These are phyloP conservation scores for Calonectria pseudoturangicola DNA, from an alignment of 2,329 filamentous ascomycete genomes.

Conservation along the genomic window DNA sequence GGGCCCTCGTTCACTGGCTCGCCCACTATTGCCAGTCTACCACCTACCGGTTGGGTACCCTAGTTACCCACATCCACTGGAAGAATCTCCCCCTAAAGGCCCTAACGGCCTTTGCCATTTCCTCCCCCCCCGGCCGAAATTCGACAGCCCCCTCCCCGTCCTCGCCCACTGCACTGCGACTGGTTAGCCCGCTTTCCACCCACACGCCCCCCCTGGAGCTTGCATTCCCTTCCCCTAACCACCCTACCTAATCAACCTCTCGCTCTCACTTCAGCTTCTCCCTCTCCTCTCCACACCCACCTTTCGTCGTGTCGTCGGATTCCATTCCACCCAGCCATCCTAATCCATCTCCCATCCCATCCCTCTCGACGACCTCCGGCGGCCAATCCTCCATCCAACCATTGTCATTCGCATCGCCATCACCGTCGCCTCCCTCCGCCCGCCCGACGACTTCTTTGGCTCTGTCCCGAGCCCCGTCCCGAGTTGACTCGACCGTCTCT, in stretches of 20 bases:
- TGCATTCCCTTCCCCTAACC: constrained; percentile 56
- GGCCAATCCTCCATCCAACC: constrained; percentile 50
- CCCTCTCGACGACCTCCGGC: constrained; percentile 48
- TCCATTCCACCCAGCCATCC: constrained; percentile 51
- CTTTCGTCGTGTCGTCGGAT: constrained; percentile 53
- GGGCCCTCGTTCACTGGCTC: constrained; percentile 33
- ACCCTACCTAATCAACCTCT: constrained; percentile 51
- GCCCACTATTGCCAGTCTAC: constrained; percentile 29
- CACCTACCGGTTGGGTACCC: constrained; percentile 24
- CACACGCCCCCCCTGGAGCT: constrained; percentile 56
- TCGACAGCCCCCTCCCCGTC: constrained; percentile 42
- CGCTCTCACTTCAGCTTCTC: constrained; percentile 52
- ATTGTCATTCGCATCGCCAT: constrained; percentile 44
- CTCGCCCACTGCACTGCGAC: constrained; percentile 45
- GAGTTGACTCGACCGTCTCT: constrained; percentile 48
- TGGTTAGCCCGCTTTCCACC: constrained; percentile 51
- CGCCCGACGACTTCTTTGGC: constrained; percentile 51
- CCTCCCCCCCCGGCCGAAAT: constrained; percentile 42
- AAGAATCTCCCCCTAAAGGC: constrained; percentile 34
- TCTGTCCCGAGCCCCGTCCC: constrained; percentile 49
- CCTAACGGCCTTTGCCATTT: constrained; percentile 22
- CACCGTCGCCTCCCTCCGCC: constrained; percentile 39
- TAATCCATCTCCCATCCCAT: constrained; percentile 38
- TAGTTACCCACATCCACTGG: constrained; percentile 41
- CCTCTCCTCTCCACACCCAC: constrained; percentile 60